Evolutionary conservation across 2,329 filamentous ascomycete species (phyloP), one percentile per base, ranked within the genome.

Genomic region (Colletotrichum tropicale): DNA sequence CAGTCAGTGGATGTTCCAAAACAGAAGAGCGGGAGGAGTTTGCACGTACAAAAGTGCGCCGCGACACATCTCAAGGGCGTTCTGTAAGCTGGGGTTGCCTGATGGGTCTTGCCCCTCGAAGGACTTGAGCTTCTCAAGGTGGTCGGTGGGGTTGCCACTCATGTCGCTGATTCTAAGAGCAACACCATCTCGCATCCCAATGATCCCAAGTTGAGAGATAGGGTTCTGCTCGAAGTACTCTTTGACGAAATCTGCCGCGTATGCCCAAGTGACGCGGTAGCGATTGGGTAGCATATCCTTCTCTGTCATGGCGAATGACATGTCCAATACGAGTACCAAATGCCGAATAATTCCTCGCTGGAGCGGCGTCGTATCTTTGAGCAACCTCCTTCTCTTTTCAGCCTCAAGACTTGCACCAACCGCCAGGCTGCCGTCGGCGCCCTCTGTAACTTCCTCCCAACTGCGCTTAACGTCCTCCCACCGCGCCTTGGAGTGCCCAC

Each of bases 191-290:
- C 95, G 92, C 94, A 98, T 98, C 66, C 95, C 96, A 52, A 99
- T 88, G 34, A 99, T 94, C 28, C 94, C 96, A 72, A 99, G 91
- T 85, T 99, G 97, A 12, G 96, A 98, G 79, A 99, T 98, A 13
- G 97, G 97, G 81, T 99, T 99, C 85, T 99, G 97, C 85, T 98
- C 97, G 82, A 98, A 99, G 86, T 95, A 99, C 84, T 98, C 96
- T 75, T 93, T 91, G 65, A 98, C 94, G 84, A 98, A 99, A 73
- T 96, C 94, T 78, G 94, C 91, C 18, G 96, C 94, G 84, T 96
- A 98, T 78, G 93, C 93, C 81, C 98, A 89, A 68, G 93, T 94
- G 36, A 98, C 90, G 48, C 96, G 90, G 84, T 96, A 96, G 76
- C 96, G 92, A 58, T 93, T 98, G 8, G 97, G 97, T 30, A 97